Conservation (phyloP, 768 basidiomycete genomes). For the Punctularia strigosozonata region DNA sequence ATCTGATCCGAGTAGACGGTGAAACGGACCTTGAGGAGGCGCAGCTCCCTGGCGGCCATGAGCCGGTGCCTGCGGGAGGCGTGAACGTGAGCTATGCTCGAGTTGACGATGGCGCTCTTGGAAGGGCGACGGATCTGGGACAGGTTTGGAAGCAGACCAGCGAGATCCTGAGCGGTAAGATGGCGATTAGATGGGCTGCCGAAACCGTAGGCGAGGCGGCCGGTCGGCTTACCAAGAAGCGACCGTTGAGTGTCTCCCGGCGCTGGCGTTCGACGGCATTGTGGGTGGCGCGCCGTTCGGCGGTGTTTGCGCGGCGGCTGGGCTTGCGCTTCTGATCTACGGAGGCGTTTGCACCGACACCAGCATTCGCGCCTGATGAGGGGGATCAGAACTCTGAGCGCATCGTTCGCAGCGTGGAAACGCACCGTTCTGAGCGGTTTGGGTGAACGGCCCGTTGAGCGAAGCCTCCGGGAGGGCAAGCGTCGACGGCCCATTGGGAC, state of each 20-base stretch:
- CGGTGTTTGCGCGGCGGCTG: conserved; percentile 85
- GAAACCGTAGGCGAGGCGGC: conserved; percentile 6
- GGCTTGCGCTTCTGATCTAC: conserved; percentile 68
- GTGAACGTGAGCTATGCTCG: conserved; percentile 82
- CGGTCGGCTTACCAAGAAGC: conserved; percentile 72
- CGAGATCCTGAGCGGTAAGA: conserved; percentile 57
- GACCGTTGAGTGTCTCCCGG: conserved; percentile 84
- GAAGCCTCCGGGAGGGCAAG: not conserved
- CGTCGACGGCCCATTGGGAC: not conserved
- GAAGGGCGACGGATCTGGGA: conserved; percentile 87
- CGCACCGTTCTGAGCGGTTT: conserved; percentile 11
- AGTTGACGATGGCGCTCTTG: conserved; percentile 96
- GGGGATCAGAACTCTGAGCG: conserved; percentile 2
- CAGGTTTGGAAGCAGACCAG: conserved; percentile 82
- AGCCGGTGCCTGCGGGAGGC: conserved; percentile 72
- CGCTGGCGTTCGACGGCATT: conserved; percentile 95
- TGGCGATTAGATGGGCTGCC: conserved; percentile 7
- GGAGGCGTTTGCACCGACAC: conserved; percentile 9
- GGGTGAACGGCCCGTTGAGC: conserved; percentile 1
- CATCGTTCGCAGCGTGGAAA: conserved; percentile 10
- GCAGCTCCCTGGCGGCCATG: conserved; percentile 73
- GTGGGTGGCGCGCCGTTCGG: conserved; percentile 91
- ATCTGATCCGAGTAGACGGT: no score
- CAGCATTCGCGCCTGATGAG: conserved; percentile 10
- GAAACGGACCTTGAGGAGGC: conserved; percentile 61